Evolutionary conservation across 1,284 basidiomycete genomes (phyloP), one percentile per base, ranked within the genome.

Genomic region (Vanrija sp.): DNA sequence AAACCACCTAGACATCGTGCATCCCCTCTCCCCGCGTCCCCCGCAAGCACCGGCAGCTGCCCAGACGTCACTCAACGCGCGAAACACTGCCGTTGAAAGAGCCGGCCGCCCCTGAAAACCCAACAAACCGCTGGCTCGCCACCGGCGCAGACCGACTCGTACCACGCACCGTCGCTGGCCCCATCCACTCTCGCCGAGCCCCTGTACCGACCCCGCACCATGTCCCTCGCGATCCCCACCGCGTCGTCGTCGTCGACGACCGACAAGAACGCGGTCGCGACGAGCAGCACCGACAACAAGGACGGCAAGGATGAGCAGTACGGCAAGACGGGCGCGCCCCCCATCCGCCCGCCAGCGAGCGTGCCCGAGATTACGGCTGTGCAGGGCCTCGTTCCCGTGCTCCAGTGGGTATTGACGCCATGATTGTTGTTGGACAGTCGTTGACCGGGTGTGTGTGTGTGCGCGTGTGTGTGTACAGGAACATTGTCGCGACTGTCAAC

Each of bases 401-500:
- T 96, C 50, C 92, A 95, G 80, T 81, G 65, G 68, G 79, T 80
- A 66, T 65, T 31, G 31, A 31, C 31, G 31, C 22, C 24, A 20
- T 45, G 10, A 14, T 31, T 31, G 31, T 31, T 14, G 31, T 31
- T 25, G 24, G 24, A 12, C 31, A 35, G 9, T n/a, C 4, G 42
- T n/a, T 18, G 47, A 43, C 39, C 20, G 46, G 43, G 8, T 3
- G 19, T 45, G 36, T 20, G 35, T 16, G 20, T 27, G 42, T 22
- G 24, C n/a, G 12, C 10, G 52, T 16, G 22, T 16, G 20, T 18
- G 35, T 53, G 20, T 50, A 43, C 58, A 83, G 82, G 82, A 98
- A 98, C 78, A 98, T 98, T 62, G 95, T 99, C 65, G 95, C 96
- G 10, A 99, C 96, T 15, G 96, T 98, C 76, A 98, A 98, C 72